These are phyloP conservation scores for Diutina pseudorugosa DNA, from an alignment of 1,139 yeast species.

Conservation along the genomic window DNA sequence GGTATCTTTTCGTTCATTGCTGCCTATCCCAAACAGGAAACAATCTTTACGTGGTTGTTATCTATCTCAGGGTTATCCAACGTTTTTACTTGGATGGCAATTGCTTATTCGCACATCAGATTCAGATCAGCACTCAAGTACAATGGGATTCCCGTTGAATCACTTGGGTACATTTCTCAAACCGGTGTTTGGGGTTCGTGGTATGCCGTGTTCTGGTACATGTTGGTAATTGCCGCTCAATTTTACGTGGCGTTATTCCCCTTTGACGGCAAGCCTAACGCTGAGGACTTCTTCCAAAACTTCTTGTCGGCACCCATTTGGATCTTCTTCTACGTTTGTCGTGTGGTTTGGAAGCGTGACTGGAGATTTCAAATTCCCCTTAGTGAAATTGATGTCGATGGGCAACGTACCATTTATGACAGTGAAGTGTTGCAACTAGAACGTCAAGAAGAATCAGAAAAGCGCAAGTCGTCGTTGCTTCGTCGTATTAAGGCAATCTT, in stretches of 20 bases:
- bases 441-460: constrained; percentile 55
- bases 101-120: constrained; percentile 29
- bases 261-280: constrained; percentile 21
- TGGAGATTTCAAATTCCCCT: constrained; percentile 32
- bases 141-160: constrained; percentile 20
- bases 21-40: constrained; percentile 26
- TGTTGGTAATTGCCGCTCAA: constrained; percentile 20
- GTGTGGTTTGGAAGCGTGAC: constrained; percentile 29
- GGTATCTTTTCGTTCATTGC: constrained; percentile 25
- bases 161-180: constrained; percentile 29
- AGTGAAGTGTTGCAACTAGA: constrained; percentile 40
- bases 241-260: constrained; percentile 33
- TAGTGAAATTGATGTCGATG: constrained; percentile 48
- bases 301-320: constrained; percentile 29
- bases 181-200: constrained; percentile 32
- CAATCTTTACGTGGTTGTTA: constrained; percentile 32
- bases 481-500: background rate
- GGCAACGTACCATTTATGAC: constrained; percentile 61
- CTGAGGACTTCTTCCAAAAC: constrained; percentile 21
- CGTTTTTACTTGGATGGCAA: constrained; percentile 31
- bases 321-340: constrained; percentile 23
- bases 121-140: constrained; percentile 28
- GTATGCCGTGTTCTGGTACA: constrained; percentile 24
- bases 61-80: constrained; percentile 32
- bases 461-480: constrained; percentile 14